phyloP scores from a whole-genome alignment of 257 asterid genomes.

The Gynochthodes officinalis region DNA sequence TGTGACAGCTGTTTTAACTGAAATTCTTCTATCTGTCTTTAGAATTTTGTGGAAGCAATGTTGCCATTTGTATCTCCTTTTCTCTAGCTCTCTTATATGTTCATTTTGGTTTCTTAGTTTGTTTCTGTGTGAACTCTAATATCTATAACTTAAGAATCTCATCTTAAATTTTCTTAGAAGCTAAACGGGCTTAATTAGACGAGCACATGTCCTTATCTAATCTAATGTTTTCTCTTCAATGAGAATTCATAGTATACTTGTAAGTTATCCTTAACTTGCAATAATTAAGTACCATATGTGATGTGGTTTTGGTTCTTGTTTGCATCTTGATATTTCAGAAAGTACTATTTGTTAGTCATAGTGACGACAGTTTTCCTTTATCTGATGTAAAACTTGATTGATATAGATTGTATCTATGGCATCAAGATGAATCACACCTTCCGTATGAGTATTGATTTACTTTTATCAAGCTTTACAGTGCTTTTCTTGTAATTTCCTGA shows the following conservation, averaged over 20 bases:
- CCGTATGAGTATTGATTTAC: neutral
- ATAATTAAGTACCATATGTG: neutral
- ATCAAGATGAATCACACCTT: neutral
- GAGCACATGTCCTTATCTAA: neutral
- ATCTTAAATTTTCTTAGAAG: neutral
- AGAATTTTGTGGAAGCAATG: neutral
- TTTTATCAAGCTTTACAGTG: neutral
- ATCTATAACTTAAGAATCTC: neutral
- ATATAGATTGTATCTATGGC: neutral
- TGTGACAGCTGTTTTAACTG: neutral
- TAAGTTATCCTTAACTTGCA: neutral
- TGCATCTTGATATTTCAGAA: neutral
- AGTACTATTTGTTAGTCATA: neutral
- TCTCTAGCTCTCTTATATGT: neutral
- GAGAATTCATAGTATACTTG: neutral
- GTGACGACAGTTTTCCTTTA: neutral
- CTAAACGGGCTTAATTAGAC: neutral
- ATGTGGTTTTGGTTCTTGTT: neutral
- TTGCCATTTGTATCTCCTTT: neutral
- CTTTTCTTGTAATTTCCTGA: neutral
- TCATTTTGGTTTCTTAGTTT: neutral
- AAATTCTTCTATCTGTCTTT: neutral
- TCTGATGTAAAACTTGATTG: neutral
- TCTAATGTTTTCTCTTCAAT: neutral
- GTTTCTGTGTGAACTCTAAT: neutral